Evolutionary conservation across 2,329 filamentous ascomycete genomes (phyloP).

Genomic region (Apiospora koreana): DNA sequence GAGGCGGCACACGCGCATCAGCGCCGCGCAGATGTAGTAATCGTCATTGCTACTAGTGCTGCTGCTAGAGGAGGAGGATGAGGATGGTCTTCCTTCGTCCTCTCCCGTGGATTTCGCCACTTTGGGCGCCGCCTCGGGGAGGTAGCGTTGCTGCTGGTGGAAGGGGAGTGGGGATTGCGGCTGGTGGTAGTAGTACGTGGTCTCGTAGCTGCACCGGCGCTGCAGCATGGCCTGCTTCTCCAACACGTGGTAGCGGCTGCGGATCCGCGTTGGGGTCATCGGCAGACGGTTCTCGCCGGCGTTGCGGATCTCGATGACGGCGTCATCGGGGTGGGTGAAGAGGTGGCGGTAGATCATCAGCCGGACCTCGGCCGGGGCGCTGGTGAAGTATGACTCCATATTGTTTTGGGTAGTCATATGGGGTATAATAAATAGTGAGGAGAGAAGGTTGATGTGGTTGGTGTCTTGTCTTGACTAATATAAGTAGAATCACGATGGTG

Average conservation of each 20-base stretch:
- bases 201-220: slow-evolving; percentile 43
- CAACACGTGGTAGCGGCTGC: slow-evolving; percentile 43
- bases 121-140: neutral
- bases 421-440: neutral
- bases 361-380: slow-evolving; percentile 43
- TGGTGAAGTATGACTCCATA: slow-evolving; percentile 29
- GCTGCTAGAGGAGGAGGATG: neutral
- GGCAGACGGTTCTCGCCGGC: slow-evolving; percentile 26
- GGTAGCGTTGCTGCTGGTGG: neutral
- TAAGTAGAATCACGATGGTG: neutral
- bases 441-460: neutral
- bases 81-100: neutral
- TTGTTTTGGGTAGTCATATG: neutral
- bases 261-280: slow-evolving; percentile 19
- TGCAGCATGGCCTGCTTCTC: slow-evolving; percentile 36
- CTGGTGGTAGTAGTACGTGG: slow-evolving; percentile 55
- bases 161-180: neutral
- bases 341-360: slow-evolving; percentile 46
- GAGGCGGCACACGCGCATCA: slow-evolving; percentile 47
- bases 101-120: neutral
- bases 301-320: slow-evolving; percentile 42
- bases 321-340: slow-evolving; percentile 41
- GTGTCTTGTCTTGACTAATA: neutral
- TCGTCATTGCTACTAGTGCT: neutral
- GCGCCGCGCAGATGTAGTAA: slow-evolving; percentile 41